Conservation (phyloP, 1,284 basidiomycete genomes). For the Ganoderma sp. region DNA sequence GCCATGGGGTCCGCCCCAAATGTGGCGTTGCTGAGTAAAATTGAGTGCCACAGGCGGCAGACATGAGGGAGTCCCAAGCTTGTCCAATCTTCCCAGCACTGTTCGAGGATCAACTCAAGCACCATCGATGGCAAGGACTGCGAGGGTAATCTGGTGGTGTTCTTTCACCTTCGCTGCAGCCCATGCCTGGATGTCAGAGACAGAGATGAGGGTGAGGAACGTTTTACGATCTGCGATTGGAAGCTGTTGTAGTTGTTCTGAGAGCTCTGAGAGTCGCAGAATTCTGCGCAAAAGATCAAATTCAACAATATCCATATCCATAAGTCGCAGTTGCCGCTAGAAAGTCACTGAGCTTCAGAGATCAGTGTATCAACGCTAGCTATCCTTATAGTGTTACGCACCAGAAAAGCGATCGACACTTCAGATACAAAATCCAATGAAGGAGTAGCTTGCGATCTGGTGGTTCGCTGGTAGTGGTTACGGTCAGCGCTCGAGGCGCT, state of each 20-base stretch:
- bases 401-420: background rate
- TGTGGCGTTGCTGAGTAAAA: background rate
- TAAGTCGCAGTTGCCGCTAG: background rate
- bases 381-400: background rate
- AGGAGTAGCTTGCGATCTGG: background rate
- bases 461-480: background rate
- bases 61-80: background rate
- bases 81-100: background rate
- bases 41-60: background rate
- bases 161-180: background rate
- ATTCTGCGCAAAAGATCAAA: background rate
- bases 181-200: background rate
- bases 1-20: conserved; percentile 7
- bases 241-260: background rate
- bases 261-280: background rate
- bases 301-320: background rate
- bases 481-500: background rate
- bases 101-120: background rate
- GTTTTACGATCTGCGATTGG: background rate
- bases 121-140: conserved; percentile 1
- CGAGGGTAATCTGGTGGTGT: background rate
- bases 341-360: background rate
- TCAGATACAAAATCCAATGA: background rate
- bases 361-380: background rate
- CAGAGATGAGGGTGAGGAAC: background rate